Evolutionary conservation across 1,284 basidiomycete species (phyloP), one percentile per base, ranked within the genome.

Genomic region (Afroboletus lepidellus): DNA sequence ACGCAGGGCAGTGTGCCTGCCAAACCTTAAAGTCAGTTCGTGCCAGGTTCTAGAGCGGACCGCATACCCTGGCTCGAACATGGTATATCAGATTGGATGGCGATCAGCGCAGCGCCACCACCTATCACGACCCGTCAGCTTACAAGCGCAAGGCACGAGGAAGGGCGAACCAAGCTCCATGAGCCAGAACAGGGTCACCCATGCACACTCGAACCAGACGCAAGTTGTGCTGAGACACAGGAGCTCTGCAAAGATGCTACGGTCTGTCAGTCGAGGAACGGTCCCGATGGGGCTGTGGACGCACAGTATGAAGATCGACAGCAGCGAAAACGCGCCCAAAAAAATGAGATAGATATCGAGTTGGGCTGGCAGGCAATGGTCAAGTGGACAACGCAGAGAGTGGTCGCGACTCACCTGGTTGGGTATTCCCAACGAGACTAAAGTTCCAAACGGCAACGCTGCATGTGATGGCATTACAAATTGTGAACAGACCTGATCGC

Each of bases 391-490:
- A 36, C 9, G 24, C 21, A 47, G 41, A 15, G 9, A 44, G 20
- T 2, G 24, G 23, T 13, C 51, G 42, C 23, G 47, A 70, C 77
- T 48, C 56, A 78, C 77, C 61, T 52, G 70, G 62, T 56, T 59
- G 63, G 50, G 64, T 56, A 25, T 65, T 66, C 12, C 8, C 18
- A 24, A 75, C 67, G 59, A 86, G 71, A 59, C 77, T 78, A 32
- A 81, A 63, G 69, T 88, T 87, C 86, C 86, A 89, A 29, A 83
- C 83, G 51, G 84, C 81, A 29, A 83, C 75, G 59, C 81, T 84
- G 58, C 81, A 79, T 55, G 82, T 75, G 59, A 87, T 74, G 44
- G 85, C 81, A 72, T 79, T 85, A 69, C 78, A 86, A 57, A 81
- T 64, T 58, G 84, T 75, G 65, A 87, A 82, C 49, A 83, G 57